phyloP scores from a whole-genome alignment of 495 filamentous ascomycete genomes.

The Aspergillus haitiensis region DNA sequence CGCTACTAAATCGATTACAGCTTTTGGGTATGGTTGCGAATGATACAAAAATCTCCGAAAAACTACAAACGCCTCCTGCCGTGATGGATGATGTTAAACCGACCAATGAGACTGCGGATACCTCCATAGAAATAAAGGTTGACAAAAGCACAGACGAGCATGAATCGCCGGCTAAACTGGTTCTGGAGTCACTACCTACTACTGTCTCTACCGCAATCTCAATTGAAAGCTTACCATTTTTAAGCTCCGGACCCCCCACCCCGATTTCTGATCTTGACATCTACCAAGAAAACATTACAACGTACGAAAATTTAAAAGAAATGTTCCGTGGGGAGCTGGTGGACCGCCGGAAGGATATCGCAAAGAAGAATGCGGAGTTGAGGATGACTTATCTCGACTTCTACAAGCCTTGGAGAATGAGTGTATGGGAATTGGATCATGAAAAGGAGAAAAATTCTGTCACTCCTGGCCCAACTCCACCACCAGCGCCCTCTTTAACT shows the following conservation, averaged over 20 bases:
- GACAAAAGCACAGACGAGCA: slow-evolving; percentile 41
- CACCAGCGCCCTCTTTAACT: slow-evolving; percentile 36
- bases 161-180: slow-evolving; percentile 29
- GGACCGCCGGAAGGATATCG: slow-evolving; percentile 43
- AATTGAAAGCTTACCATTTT: slow-evolving; percentile 50
- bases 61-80: slow-evolving; percentile 22
- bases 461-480: slow-evolving; percentile 53
- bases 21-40: slow-evolving; percentile 44
- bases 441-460: slow-evolving; percentile 55
- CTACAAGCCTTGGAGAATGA: slow-evolving; percentile 52
- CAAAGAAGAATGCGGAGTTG: slow-evolving; percentile 42
- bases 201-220: slow-evolving; percentile 26
- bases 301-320: slow-evolving; percentile 39
- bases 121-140: slow-evolving; percentile 8
- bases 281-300: slow-evolving; percentile 43
- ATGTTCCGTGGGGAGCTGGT: slow-evolving; percentile 38
- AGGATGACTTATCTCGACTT: slow-evolving; percentile 43
- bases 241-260: slow-evolving; percentile 48
- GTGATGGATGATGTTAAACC: slow-evolving; percentile 26
- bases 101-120: slow-evolving; percentile 5
- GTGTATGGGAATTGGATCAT: slow-evolving; percentile 60
- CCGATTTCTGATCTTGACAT: slow-evolving; percentile 52
- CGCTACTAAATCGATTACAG: slow-evolving; percentile 47
- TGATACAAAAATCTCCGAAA: slow-evolving; percentile 25
- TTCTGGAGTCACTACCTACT: slow-evolving; percentile 22